Percentiles rank a stretch among this genome's conserved stretches.
Conservation (phyloP, 306 rosid genomes). For the Prunus campanulata region DNA sequence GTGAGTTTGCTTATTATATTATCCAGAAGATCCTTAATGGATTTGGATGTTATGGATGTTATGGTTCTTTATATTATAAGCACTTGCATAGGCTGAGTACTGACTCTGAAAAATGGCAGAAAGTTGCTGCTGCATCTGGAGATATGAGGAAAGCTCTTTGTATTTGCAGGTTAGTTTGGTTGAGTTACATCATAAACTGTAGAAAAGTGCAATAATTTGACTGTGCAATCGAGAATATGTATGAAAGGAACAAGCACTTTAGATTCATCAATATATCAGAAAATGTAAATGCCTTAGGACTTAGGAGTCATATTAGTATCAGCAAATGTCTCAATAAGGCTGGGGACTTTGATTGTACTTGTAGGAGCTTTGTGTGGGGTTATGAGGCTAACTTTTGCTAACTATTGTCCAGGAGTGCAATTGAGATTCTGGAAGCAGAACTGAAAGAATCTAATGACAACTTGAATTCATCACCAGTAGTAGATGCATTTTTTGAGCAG, state of each 20-base stretch:
- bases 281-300: not conserved
- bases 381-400: not conserved
- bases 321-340: not conserved
- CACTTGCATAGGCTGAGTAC: not conserved
- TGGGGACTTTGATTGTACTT: not conserved
- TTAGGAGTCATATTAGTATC: not conserved
- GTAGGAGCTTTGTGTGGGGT: not conserved
- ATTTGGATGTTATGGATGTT: not conserved
- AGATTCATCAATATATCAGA: not conserved
- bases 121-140: constrained; percentile 92
- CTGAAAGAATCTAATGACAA: constrained; percentile 43
- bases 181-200: not conserved
- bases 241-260: not conserved
- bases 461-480: constrained; percentile 33
- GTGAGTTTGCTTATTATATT: constrained; percentile 45
- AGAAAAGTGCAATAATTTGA: not conserved
- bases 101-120: constrained; percentile 45
- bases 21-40: not conserved
- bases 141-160: constrained; percentile 94
- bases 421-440: constrained; percentile 77
- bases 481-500: constrained; percentile 36
- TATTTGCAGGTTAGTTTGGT: constrained; percentile 65
- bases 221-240: not conserved
- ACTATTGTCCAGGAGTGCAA: constrained; percentile 61
- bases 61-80: not conserved